Evolutionary conservation across 1,284 basidiomycete species (phyloP), one percentile per base, ranked within the genome.

Genomic region (Ustilago shanxiensis): DNA sequence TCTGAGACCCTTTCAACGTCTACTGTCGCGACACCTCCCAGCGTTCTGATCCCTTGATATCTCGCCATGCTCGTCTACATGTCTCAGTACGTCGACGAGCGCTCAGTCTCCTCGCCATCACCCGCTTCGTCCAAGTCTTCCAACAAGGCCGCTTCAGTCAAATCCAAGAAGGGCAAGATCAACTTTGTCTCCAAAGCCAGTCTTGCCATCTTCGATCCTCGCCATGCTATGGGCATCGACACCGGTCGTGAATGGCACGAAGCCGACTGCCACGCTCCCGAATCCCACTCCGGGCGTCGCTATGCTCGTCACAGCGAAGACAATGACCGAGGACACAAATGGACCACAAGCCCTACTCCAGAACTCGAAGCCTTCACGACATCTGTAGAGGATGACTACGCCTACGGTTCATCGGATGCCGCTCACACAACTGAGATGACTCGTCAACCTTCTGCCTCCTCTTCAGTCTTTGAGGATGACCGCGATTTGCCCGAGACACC

Each of bases 211-310:
- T 73, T 83, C 45, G 77, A 83, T 53, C 82, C 82, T 31, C 69
- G 81, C 20, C 75, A 79, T 53, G 82, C 81, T n/a, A 82, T 83
- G 80, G 82, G 82, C 49, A 82, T 83, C 66, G 82, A 83, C 37
- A 58, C 69, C 11, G 74, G 61, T 18, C 45, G 44, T 45, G 64
- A 72, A 11, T 79, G 77, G 77, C 55, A 66, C 60, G 66, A 74
- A 22, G 51, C 64, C 20, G 55, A 47, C 18, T 28, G 26, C 51
- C 18, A 51, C 28, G 44, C 52, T 1, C 50, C 49, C 39, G 53
- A 59, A 3, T 54, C 64, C 7, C 58, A 67, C 10, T 8, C 70
- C 20, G 45, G 55, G 11, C 52, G 54, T 10, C 53, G 52, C 29
- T 14, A 13, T 20, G 28, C 44, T 20, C 51, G 57, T 24, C 60